Evolutionary conservation across 2,329 filamentous ascomycete genomes (phyloP).

Genomic region (Truncatella angustata): DNA sequence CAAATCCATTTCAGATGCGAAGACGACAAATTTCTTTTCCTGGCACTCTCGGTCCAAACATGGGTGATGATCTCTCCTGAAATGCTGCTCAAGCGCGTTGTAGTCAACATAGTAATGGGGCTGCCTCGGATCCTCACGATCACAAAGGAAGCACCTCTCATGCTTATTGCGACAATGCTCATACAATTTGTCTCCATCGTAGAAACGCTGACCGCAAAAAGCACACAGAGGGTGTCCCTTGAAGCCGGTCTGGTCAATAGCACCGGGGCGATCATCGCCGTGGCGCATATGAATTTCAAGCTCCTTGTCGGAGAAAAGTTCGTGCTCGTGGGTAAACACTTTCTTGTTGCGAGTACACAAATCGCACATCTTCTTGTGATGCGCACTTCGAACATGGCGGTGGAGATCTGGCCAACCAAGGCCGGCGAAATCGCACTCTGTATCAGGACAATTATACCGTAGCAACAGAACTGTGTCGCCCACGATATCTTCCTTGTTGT

Average conservation of each 20-base stretch:
- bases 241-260: conserved; percentile 90
- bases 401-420: conserved; percentile 73
- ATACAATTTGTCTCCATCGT: conserved; percentile 93
- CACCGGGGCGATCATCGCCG: conserved; percentile 87
- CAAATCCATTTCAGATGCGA: conserved; percentile 89
- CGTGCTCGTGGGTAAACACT: conserved; percentile 97
- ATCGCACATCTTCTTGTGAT: conserved; percentile 66
- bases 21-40: conserved; percentile 98
- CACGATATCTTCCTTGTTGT: conserved; percentile 83
- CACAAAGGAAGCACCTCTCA: conserved; percentile 93
- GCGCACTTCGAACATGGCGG: conserved; percentile 75
- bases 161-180: conserved; percentile 91
- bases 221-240: conserved; percentile 92
- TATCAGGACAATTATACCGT: conserved; percentile 91
- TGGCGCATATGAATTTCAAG: conserved; percentile 84
- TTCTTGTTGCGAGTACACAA: conserved; percentile 83
- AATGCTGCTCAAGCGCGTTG: conserved; percentile 80
- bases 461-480: conserved; percentile 86
- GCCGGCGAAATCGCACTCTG: conserved; percentile 71
- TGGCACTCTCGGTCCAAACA: conserved; percentile 84
- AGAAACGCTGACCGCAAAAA: conserved; percentile 90
- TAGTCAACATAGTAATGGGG: conserved; percentile 94
- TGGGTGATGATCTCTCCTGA: conserved; percentile 80
- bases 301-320: conserved; percentile 79
- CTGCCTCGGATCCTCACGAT: conserved; percentile 64